Conservation (phyloP, 2,329 filamentous ascomycete species). For the Nigrospora osmanthi region DNA sequence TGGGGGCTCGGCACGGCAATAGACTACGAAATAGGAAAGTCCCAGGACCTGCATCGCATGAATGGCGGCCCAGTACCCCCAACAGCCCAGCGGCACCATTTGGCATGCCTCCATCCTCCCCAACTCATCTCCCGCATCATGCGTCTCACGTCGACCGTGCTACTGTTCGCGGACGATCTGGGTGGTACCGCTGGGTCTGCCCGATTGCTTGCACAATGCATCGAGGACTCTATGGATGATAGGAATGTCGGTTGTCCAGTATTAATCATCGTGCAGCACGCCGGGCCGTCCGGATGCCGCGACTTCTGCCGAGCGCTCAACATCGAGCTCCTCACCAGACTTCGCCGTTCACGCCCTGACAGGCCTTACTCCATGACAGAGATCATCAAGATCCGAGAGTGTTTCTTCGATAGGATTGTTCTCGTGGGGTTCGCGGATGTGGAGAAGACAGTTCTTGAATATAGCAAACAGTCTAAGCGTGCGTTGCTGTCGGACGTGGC, state of each 20-base stretch:
- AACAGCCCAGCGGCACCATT: not conserved
- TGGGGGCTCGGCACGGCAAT: not conserved
- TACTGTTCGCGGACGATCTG: not conserved
- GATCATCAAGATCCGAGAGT: not conserved
- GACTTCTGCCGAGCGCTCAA: not conserved
- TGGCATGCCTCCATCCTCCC: not conserved
- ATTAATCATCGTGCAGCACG: not conserved
- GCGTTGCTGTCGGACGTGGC: too few species aligned
- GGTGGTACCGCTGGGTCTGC: not conserved
- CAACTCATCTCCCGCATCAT: not conserved
- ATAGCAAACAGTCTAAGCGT: too few species aligned
- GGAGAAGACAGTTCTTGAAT: too few species aligned
- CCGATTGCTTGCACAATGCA: not conserved
- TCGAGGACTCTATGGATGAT: not conserved
- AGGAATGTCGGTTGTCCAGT: not conserved
- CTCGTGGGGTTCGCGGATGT: too few species aligned
- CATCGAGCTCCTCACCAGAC: not conserved
- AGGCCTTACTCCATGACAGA: not conserved
- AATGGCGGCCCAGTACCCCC: not conserved
- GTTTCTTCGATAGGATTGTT: not conserved
- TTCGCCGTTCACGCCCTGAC: not conserved
- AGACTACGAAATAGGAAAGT: not conserved
- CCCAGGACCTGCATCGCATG: not conserved
- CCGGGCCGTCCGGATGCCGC: not conserved
- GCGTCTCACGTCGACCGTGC: not conserved